These are phyloP conservation scores for Vitis hybrid DNA, from an alignment of 177 flowering plant species.

Conservation along the genomic window DNA sequence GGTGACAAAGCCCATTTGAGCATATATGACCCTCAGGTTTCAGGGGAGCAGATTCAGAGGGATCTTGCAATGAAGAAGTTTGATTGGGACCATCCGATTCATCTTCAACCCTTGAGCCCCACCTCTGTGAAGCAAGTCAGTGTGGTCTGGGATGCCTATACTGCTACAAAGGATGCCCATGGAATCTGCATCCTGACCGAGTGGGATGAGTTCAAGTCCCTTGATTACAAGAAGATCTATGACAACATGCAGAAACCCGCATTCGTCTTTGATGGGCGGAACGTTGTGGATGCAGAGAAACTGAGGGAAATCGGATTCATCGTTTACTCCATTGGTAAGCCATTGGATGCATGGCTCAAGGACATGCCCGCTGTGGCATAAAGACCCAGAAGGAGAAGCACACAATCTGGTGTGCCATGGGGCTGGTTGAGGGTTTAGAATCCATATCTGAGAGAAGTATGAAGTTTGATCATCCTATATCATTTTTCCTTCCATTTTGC, in stretches of 20 bases:
- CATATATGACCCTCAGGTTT: slow-evolving; percentile 75
- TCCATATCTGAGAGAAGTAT: slow-evolving; percentile 5
- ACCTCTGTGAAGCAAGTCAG: slow-evolving; percentile 33
- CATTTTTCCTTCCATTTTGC: not conserved
- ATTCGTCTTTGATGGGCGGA: slow-evolving; percentile 65
- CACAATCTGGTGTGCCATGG: not conserved
- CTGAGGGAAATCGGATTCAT: slow-evolving; percentile 64
- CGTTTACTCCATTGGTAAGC: slow-evolving; percentile 74
- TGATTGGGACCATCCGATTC: slow-evolving; percentile 67
- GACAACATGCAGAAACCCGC: slow-evolving; percentile 78
- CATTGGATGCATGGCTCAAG: slow-evolving; percentile 66
- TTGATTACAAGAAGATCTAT: slow-evolving; percentile 58
- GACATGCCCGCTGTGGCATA: slow-evolving; percentile 65
- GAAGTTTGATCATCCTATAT: not conserved
- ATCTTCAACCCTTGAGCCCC: slow-evolving; percentile 47
- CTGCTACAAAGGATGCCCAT: slow-evolving; percentile 66
- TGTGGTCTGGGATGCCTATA: slow-evolving; percentile 54
- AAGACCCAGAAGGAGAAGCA: not conserved
- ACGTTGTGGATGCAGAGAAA: slow-evolving; percentile 45
- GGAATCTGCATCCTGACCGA: slow-evolving; percentile 67
- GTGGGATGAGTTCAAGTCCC: slow-evolving; percentile 72
- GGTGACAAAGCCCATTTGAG: slow-evolving; percentile 56
- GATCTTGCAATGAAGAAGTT: slow-evolving; percentile 60
- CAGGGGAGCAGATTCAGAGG: slow-evolving; percentile 62
- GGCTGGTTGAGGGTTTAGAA: not conserved